phyloP scores from a whole-genome alignment of 345 rosid species.

The Erucastrum elatum region DNA sequence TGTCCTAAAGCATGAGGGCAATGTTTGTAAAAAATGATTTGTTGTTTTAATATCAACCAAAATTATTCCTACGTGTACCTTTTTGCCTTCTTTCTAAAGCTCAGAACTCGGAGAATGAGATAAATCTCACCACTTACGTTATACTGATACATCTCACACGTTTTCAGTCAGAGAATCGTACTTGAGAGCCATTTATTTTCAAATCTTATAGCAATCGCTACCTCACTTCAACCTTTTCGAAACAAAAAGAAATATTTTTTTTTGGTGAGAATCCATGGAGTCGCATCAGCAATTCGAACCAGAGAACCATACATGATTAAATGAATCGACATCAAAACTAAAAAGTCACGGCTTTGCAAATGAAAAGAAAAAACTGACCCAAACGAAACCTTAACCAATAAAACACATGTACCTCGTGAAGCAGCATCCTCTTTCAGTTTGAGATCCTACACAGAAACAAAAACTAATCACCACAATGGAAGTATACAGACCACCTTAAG shows the following conservation, averaged over 20 bases:
- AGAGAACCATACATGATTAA: too few relatives aligned
- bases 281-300: background rate
- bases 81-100: constrained; percentile 99
- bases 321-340: too few relatives aligned
- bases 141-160: constrained; percentile 89
- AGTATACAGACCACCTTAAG: too few relatives aligned
- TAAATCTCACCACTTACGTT: constrained; percentile 94
- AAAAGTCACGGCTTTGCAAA: constrained; percentile 21
- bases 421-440: constrained; percentile 92
- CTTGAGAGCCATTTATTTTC: constrained; percentile 65
- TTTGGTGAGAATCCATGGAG: background rate
- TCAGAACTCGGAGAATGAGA: constrained; percentile 75
- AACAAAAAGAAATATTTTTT: background rate
- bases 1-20: constrained; percentile 97
- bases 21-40: constrained; percentile 95
- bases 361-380: background rate
- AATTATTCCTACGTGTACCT: constrained; percentile 46
- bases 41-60: constrained; percentile 8
- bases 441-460: constrained; percentile 63
- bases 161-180: constrained; percentile 79
- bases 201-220: background rate
- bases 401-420: constrained; percentile 79
- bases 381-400: background rate
- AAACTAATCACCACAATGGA: background rate
- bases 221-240: constrained; percentile 22